phyloP scores from a whole-genome alignment of 441 rosid genomes.

The Corymbia citriodora region DNA sequence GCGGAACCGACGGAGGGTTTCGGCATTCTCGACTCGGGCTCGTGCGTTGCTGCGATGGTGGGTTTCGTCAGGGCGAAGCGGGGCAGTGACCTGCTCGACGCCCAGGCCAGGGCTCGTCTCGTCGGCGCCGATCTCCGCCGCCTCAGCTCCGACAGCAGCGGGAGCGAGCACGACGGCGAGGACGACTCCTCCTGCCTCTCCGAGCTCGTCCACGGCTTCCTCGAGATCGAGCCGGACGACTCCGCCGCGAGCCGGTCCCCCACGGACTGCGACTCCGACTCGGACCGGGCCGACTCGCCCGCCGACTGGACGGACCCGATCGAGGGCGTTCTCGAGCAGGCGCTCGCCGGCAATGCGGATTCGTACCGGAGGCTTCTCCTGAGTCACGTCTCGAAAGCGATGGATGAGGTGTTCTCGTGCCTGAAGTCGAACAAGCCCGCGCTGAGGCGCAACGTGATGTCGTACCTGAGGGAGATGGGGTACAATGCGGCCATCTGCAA shows the following conservation, averaged over 20 bases:
- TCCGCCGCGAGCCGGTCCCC: neutral
- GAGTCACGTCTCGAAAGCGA: constrained; percentile 35
- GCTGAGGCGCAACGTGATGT: constrained; percentile 46
- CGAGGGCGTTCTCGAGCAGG: constrained; percentile 18
- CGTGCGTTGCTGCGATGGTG: constrained; percentile 14
- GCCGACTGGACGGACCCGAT: constrained; percentile 17
- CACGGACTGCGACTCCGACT: constrained; percentile 33
- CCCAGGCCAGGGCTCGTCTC: constrained; percentile 57
- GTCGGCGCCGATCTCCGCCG: constrained; percentile 18
- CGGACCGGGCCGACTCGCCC: constrained; percentile 23
- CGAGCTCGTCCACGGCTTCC: constrained; percentile 73
- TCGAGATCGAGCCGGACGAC: constrained; percentile 38
- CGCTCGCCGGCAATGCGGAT: constrained; percentile 17
- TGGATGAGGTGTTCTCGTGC: constrained; percentile 29
- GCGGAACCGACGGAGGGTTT: neutral
- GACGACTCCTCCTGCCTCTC: constrained; percentile 57
- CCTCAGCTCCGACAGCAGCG: constrained; percentile 18
- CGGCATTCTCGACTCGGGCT: neutral
- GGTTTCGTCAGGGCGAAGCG: constrained; percentile 37
- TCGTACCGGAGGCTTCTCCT: constrained; percentile 31
- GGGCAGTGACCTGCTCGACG: constrained; percentile 56
- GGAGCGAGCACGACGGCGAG: constrained; percentile 32
- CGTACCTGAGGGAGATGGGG: constrained; percentile 46
- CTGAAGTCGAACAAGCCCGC: constrained; percentile 24
- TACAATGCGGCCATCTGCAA: constrained; percentile 75